Conservation (phyloP, 257 asterid genomes). For the Petrea volubilis region DNA sequence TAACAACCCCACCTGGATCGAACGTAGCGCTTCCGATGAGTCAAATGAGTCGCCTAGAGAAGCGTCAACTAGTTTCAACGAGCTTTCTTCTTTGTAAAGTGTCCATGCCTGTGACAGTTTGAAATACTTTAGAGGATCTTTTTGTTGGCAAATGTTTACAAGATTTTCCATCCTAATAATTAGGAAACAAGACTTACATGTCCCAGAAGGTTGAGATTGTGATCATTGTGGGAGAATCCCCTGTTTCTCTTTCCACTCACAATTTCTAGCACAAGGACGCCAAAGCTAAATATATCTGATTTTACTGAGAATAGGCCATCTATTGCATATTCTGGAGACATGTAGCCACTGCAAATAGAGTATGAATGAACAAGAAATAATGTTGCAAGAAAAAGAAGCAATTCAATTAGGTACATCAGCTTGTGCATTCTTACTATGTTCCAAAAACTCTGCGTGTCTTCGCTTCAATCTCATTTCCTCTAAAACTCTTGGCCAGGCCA, state of each 20-base stretch:
- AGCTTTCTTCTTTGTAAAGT: conserved; percentile 27
- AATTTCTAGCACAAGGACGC: conserved; percentile 37
- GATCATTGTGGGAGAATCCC: conserved; percentile 27
- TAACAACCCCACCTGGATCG: conserved; percentile 26
- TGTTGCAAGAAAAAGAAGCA: neutral
- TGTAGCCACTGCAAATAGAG: conserved; percentile 38
- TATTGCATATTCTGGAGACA: conserved; percentile 39
- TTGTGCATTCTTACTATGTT: conserved; percentile 33
- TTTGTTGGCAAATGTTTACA: neutral
- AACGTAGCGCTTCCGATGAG: conserved; percentile 11
- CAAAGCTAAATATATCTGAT: conserved; percentile 43
- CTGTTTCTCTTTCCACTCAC: conserved; percentile 38
- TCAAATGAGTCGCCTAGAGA: neutral
- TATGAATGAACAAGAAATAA: neutral
- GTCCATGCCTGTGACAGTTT: conserved; percentile 30
- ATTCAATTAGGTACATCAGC: neutral
- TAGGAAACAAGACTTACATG: conserved; percentile 5
- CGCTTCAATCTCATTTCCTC: conserved; percentile 34
- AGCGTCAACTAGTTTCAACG: conserved; percentile 15
- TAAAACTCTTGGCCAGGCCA: conserved; percentile 46
- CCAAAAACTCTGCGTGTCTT: conserved; percentile 36
- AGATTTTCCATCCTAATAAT: neutral
- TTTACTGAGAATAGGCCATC: conserved; percentile 36
- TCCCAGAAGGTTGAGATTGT: conserved; percentile 43
- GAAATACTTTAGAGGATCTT: neutral